phyloP scores from a whole-genome alignment of 2,329 filamentous ascomycete species.

The Myriosclerotinia curreyana region DNA sequence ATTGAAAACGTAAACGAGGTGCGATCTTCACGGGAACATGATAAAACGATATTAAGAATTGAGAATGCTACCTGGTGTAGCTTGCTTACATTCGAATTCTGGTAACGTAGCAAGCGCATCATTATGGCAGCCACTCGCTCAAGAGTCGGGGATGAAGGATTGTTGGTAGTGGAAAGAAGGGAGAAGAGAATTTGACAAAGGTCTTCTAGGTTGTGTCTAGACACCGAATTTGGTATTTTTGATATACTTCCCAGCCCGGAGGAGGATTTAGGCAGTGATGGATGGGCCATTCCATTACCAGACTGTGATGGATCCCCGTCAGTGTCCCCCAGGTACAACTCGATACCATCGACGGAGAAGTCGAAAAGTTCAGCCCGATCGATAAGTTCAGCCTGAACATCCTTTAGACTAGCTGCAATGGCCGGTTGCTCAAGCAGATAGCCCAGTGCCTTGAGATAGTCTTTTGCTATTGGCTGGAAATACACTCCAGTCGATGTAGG shows the following conservation, averaged over 20 bases:
- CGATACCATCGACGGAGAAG: conserved; percentile 65
- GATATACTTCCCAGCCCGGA: conserved; percentile 28
- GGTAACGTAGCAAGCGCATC: conserved; percentile 59
- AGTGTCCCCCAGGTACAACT: conserved; percentile 43
- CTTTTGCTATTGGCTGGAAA: conserved; percentile 65
- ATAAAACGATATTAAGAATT: conserved; percentile 68
- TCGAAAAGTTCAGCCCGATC: conserved; percentile 37
- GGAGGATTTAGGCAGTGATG: conserved; percentile 8
- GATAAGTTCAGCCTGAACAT: conserved; percentile 41
- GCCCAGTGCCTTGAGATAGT: conserved; percentile 75
- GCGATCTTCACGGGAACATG: conserved; percentile 65
- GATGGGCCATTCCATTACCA: conserved; percentile 32
- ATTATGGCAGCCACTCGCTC: conserved; percentile 55
- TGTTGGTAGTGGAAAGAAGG: conserved; percentile 64
- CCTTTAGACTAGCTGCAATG: conserved; percentile 75
- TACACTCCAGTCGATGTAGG: conserved; percentile 59
- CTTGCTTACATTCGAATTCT: conserved; percentile 56
- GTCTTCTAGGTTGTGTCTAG: conserved; percentile 47
- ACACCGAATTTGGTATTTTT: conserved; percentile 30
- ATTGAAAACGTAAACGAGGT: conserved; percentile 58
- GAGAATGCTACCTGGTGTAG: conserved; percentile 72
- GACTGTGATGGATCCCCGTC: conserved; percentile 29
- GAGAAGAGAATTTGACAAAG: conserved; percentile 63
- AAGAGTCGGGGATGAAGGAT: conserved; percentile 58
- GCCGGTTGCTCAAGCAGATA: conserved; percentile 68